Conservation (phyloP, 2,329 filamentous ascomycete genomes). For the Ceratocystis alfenasii region DNA sequence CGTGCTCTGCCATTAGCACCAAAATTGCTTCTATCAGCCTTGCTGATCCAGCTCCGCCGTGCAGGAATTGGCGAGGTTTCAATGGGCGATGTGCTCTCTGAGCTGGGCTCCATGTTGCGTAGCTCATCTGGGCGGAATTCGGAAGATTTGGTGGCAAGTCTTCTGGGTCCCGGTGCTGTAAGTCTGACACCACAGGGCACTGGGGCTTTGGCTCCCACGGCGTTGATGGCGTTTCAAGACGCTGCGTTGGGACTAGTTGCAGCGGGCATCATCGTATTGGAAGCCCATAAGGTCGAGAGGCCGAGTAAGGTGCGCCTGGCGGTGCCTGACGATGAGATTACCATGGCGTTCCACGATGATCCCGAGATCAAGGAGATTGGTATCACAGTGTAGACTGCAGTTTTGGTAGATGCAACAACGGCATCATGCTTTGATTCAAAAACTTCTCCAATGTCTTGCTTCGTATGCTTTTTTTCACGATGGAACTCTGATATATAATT, state of each 20-base stretch:
- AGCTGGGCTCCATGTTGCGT: conserved; percentile 33
- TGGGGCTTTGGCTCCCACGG: conserved; percentile 18
- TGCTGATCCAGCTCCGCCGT: conserved; percentile 65
- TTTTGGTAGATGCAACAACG: no score
- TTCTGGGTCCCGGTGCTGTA: conserved; percentile 13
- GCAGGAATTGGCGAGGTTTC: conserved; percentile 80
- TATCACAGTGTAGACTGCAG: conserved; percentile 33
- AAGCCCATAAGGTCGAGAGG: conserved; percentile 67
- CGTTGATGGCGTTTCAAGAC: conserved; percentile 32
- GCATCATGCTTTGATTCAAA: no score
- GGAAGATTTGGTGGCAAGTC: conserved; percentile 20
- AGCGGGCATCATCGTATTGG: conserved; percentile 75
- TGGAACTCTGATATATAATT: neutral
- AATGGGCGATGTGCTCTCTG: conserved; percentile 79
- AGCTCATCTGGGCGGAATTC: conserved; percentile 19
- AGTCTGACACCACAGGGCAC: conserved; percentile 14
- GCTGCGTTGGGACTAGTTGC: conserved; percentile 76
- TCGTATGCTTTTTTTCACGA: neutral
- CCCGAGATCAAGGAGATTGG: conserved; percentile 72
- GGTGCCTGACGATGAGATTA: conserved; percentile 83
- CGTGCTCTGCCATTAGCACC: conserved; percentile 67
- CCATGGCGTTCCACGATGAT: conserved; percentile 78
- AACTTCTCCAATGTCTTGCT: no score
- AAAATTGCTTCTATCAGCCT: conserved; percentile 74
- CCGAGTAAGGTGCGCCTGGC: conserved; percentile 77